A percentile compares a stretch with the other conserved stretches of the same genome.
Conservation (phyloP, 176 grass and related monocot species). For the Zea mays region Zm-B73-REFERENCE-NAM-5.0 NC_050097.1:19528001-19528500, state of each 20-base stretch:
- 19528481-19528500: neutral
- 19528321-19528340: neutral
- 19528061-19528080: slow-evolving; percentile 33
- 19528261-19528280: slow-evolving; percentile 12
- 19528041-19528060: slow-evolving; percentile 23
- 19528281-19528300: neutral
- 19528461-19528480: neutral
- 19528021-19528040: slow-evolving; percentile 16
- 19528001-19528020: slow-evolving; percentile 13
- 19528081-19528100: neutral
- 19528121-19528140: neutral
- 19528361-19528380: neutral
- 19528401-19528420: slow-evolving; percentile 8
- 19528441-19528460: neutral
- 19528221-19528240: neutral
- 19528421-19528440: neutral
- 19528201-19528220: neutral
- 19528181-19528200: slow-evolving; percentile 10
- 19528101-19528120: neutral
- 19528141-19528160: neutral
- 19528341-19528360: neutral
- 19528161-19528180: neutral
- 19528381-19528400: neutral
- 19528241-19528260: neutral
- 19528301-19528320: neutral